Conservation (phyloP, 192 early-diverging fungal species). For the Physocladia obscura region DNA sequence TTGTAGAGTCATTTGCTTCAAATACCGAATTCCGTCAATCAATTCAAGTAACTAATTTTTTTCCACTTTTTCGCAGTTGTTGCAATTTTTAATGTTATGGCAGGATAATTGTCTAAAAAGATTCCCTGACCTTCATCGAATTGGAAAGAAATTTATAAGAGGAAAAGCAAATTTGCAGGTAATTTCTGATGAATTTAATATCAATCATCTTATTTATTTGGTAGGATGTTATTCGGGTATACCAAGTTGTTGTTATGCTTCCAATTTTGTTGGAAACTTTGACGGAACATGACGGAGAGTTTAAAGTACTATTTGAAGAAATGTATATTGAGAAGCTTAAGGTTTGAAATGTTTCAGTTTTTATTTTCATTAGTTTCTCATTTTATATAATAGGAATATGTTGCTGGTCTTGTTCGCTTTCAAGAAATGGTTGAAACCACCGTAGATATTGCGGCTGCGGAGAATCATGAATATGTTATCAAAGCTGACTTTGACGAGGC, state of each 20-base stretch:
- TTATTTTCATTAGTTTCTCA: background rate
- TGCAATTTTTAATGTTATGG: no score
- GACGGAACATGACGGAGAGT: conserved; percentile 38
- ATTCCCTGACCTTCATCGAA: conserved; percentile 86
- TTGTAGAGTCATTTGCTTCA: conserved; percentile 70
- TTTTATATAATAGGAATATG: conserved; percentile 40
- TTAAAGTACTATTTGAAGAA: conserved; percentile 51
- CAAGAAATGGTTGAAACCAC: conserved; percentile 86
- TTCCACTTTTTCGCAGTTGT: no score
- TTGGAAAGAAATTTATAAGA: conserved; percentile 81
- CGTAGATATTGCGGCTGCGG: conserved; percentile 81
- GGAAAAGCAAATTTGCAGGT: conserved; percentile 67
- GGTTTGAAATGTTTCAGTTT: conserved; percentile 21
- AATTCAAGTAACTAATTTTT: conserved; percentile 34
- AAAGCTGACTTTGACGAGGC: conserved; percentile 79
- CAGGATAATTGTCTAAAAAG: conserved; percentile 75
- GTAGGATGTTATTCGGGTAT: conserved; percentile 83
- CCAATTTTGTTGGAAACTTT: conserved; percentile 65
- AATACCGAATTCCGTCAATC: conserved; percentile 64
- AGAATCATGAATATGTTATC: conserved; percentile 84
- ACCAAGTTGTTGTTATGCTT: conserved; percentile 78
- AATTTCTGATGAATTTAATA: background rate
- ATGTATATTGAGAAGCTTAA: conserved; percentile 53
- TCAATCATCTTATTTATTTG: background rate
- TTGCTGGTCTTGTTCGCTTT: conserved; percentile 61